Conservation (phyloP, 2,329 filamentous ascomycete genomes). For the Trichoderma lentiforme region DNA sequence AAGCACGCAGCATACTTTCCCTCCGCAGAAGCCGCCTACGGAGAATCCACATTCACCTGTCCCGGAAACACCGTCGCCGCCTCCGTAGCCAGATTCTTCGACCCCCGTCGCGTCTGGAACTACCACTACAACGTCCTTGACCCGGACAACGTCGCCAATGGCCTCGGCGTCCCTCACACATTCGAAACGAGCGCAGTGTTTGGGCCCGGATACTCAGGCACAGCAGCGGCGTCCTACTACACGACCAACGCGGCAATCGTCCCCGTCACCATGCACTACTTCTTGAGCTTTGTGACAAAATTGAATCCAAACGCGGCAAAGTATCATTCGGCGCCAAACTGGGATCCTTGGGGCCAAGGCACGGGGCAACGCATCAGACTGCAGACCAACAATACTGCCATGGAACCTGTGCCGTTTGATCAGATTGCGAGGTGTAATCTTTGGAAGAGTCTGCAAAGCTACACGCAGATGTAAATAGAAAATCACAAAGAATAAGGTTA, state of each 20-base stretch:
- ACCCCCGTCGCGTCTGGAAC: constrained; percentile 36
- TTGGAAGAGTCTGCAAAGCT: constrained; percentile 31
- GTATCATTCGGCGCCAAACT: constrained; percentile 35
- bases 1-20: constrained; percentile 44
- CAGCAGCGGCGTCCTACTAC: constrained; percentile 35
- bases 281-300: constrained; percentile 45
- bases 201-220: constrained; percentile 36
- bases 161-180: constrained; percentile 48
- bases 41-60: constrained; percentile 46
- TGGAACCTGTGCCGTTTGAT: constrained; percentile 36
- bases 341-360: constrained; percentile 39
- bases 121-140: constrained; percentile 52
- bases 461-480: not conserved
- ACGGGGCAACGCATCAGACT: constrained; percentile 34
- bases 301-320: constrained; percentile 43
- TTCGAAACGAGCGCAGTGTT: constrained; percentile 49
- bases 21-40: constrained; percentile 41
- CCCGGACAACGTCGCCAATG: constrained; percentile 31
- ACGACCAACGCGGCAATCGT: constrained; percentile 45
- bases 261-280: constrained; percentile 48
- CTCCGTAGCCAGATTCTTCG: constrained; percentile 3
- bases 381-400: constrained; percentile 36
- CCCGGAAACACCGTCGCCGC: constrained; percentile 31
- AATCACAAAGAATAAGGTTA: not conserved
- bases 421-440: constrained; percentile 37